Base-by-base conservation (phyloP, 768 basidiomycete genomes). In the Boletus sp. region DNA sequence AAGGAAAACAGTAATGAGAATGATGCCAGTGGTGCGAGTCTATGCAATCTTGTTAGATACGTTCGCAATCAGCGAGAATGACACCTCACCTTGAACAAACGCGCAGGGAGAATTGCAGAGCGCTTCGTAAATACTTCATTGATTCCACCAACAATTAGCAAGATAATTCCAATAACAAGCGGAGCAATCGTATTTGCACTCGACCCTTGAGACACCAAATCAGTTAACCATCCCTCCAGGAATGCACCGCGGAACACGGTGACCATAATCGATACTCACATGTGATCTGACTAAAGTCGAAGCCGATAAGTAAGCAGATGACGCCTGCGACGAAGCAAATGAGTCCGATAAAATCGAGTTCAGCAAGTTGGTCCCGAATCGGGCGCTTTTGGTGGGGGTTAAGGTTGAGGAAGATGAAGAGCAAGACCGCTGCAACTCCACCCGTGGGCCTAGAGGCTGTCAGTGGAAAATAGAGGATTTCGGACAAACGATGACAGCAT, bases 391-490 rank as follows among this genome's bases (percentile, higher is more conserved):
- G 76, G 54, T 83, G 87, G 1, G 90, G 89, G 63, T 92, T 91
- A n/a, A 92, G 76, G 61, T 90, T 87, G 39, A 92, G 79, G 77
- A 87, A 91, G 67, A 82, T 78, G 65, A 90, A 89, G 4, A 92
- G 74, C 36, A 90, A 63, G 1, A 60, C 72, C 24, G 78, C 83
- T 6, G 86, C 86, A 32, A 86, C 61, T 42, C 86, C 89, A 24
- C 87, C 90, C 0, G 87, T 90, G 1, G 90, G 90, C 40, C 89
- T 90, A 48, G 9, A n/a, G 29, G 8, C 7, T 15, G 28, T 57
- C 29, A 63, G 54, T 24, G n/a, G 50, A 1, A 54, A 33, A 7
- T 4, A 40, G 4, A 41, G 1, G 4, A 7, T 44, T 17, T 5
- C 6, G 28, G 33, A 33, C 2, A 6, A 32, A 5, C 37, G 0